A percentile compares a stretch with the other conserved stretches of the same genome.
phyloP scores from a whole-genome alignment of 805 yeast species.

The Tetrapisispora fleetii region DNA sequence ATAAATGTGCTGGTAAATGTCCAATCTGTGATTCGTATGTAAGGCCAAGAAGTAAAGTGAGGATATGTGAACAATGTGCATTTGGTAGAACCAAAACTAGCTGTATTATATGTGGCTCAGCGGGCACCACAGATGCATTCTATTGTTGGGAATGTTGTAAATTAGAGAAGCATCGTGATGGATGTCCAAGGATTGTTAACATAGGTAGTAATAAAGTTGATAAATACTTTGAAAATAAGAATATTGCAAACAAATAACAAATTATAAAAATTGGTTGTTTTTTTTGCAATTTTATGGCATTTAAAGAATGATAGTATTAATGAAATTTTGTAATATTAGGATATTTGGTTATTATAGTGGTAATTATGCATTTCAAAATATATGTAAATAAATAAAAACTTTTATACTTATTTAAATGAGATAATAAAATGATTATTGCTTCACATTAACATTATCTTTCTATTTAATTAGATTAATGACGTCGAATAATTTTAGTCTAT shows the following conservation, averaged over 20 bases:
- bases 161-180: conserved; percentile 75
- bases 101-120: conserved; percentile 68
- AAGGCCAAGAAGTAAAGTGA: conserved; percentile 53
- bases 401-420: not conserved
- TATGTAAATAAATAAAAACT: not conserved
- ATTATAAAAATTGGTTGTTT: no score
- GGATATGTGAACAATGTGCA: conserved; percentile 79
- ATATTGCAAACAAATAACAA: not conserved
- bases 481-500: not conserved
- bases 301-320: not conserved
- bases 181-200: conserved; percentile 80
- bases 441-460: no score
- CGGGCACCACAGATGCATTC: conserved; percentile 58
- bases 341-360: not conserved
- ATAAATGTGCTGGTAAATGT: conserved; percentile 83
- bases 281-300: no score
- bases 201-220: conserved; percentile 71
- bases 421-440: not conserved
- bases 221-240: conserved; percentile 46
- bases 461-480: not conserved
- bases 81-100: conserved; percentile 52
- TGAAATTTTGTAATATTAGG: not conserved
- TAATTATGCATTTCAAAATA: not conserved
- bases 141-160: conserved; percentile 81
- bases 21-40: conserved; percentile 85